A percentile compares a stretch with the other conserved stretches of the same genome.
phyloP scores from a whole-genome alignment of 129 eudicot genomes.

The Silybum marianum region DNA sequence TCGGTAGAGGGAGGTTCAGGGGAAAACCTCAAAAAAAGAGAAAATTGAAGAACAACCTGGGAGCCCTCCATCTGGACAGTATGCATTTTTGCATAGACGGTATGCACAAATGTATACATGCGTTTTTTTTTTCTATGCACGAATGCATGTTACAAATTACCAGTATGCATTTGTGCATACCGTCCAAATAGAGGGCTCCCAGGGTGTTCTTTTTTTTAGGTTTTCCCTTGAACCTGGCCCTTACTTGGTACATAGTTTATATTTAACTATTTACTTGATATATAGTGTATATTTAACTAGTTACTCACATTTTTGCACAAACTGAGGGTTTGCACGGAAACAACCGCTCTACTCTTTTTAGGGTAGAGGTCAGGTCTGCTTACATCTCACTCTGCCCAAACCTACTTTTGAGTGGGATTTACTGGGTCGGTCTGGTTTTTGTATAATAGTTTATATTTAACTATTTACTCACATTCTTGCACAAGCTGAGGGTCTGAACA shows the following conservation, averaged over 20 bases:
- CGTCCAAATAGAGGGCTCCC: no score
- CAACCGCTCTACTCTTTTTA: not conserved
- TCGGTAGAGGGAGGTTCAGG: no score
- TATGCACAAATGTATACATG: no score
- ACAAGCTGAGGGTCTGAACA: not conserved
- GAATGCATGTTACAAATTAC: no score
- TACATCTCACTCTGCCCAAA: not conserved
- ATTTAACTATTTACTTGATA: conserved; percentile 34
- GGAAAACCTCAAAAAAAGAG: no score
- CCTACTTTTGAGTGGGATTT: not conserved
- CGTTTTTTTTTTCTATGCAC: no score
- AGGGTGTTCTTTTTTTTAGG: no score
- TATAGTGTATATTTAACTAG: not conserved
- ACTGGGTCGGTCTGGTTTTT: not conserved
- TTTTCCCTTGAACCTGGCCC: no score
- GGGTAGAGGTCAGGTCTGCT: not conserved
- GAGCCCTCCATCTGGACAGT: no score
- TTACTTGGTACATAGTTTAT: conserved; percentile 34
- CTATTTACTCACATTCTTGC: not conserved
- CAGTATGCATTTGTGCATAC: no score
- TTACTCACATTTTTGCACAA: not conserved
- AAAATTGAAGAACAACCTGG: no score
- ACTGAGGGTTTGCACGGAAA: not conserved
- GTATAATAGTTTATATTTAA: not conserved
- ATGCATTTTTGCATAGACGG: no score